phyloP scores from a whole-genome alignment of 73 alveolate species.

The Diophrys appendiculata region DNA sequence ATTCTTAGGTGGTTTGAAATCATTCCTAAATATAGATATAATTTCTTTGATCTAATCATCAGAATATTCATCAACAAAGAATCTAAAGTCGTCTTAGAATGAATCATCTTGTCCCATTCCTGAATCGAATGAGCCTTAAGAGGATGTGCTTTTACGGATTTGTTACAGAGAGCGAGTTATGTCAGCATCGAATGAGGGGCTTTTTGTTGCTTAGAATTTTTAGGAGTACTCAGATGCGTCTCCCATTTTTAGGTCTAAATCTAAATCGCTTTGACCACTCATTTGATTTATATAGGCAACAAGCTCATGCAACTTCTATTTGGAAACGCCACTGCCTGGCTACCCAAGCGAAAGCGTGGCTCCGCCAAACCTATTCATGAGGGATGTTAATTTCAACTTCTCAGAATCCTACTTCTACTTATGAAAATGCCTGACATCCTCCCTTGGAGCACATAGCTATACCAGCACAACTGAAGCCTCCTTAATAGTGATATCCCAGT shows the following conservation, averaged over 20 bases:
- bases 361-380: conserved; percentile 23
- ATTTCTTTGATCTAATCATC: conserved; percentile 71
- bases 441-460: conserved; percentile 70
- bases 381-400: conserved; percentile 24
- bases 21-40: conserved; percentile 67
- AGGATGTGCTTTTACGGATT: no score
- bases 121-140: conserved; percentile 3
- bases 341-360: no score
- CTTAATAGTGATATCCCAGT: conserved; percentile 75
- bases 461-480: conserved; percentile 72
- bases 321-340: no score
- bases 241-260: no score
- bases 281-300: no score
- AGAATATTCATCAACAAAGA: conserved; percentile 56
- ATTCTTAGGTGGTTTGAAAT: conserved; percentile 73
- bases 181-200: no score
- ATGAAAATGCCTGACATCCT: conserved; percentile 57
- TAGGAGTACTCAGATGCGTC: no score
- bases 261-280: no score
- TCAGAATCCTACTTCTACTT: conserved; percentile 48
- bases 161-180: no score
- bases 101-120: conserved; percentile 8
- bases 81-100: conserved; percentile 25
- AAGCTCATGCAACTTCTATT: no score
- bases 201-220: no score